Evolutionary conservation across 495 filamentous ascomycete species (phyloP), one percentile per base, ranked within the genome.

Genomic region (Penicillium roqueforti): DNA sequence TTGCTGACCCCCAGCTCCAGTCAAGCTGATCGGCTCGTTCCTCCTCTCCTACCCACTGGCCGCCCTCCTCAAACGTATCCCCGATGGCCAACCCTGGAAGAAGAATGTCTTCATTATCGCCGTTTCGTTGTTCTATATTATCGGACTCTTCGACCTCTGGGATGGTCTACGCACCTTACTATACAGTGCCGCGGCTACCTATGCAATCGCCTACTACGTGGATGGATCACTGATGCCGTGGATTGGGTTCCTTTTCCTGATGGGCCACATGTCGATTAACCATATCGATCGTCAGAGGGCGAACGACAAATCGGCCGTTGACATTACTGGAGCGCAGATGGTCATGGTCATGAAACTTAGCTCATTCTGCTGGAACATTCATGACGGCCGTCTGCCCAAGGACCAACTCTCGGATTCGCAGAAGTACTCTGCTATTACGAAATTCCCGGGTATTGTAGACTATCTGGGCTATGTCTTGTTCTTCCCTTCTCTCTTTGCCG

Each of bases 291-390:
- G 93, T 28, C 89, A 95, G 61, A 80, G 85, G 43, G 70, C 76
- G 31, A 77, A 87, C 56, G 76, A 83, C 44, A 80, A 86, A 1
- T 71, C 78, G 49, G 68, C 74, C 7, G 76, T 96, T 37, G 93
- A 98, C 69, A 92, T 98, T 59, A 96, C 92, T 14, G 91, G 91
- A 45, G 92, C 93, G 0, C 93, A 98, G 70, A 98, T 98, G 93
- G 93, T 98, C 11, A 68, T 97, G 56, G 85, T 96, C 49, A 98
- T 98, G 92, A 98, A 97, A 73, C 87, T 97, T n/a, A 87, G 83
- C 9, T 84, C 92, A 22, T 98, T 97, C 67, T 95, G 91, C 75
- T 98, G 93, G 93, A 96, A 96, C 65, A 85, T 97, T 19, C 87
- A 91, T 58, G 93, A 98, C 71, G 93, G 95, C 25, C 81, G 82